Base-by-base conservation (phyloP, 345 rosid genomes). In the Pistacia atlantica region DNA sequence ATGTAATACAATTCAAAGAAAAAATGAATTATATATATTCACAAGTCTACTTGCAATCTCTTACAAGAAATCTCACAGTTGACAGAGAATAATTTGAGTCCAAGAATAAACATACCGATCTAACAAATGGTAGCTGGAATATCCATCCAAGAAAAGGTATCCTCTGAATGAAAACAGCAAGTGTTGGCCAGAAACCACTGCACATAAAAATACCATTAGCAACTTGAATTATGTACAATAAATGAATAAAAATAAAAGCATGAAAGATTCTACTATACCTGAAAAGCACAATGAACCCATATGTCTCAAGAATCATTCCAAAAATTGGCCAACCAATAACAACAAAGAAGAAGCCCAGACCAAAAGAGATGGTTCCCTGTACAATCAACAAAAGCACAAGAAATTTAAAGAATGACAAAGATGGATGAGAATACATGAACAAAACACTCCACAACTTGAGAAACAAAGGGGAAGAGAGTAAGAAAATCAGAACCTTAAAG, bases 151-250 rank as follows among this genome's bases (percentile, higher is more conserved):
- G 89, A 77, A 96, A 65, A 55, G 99, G 99, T 85, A 96, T 96
- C 93, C 79, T 93, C 85, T 93, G 97, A 58, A 92, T 71, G 71
- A 96, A 93, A 60, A 93, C 95, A 25, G 98, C 85, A 22, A 96
- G 88, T 51, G 99, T 96, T 7, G 98, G 98, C 98, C 99, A 96
- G 88, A 96, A 93, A 67, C 98, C 99, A 87, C 98, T 96, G 88
- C 82, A 80, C 55, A 76, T 5, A 37, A 75, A 65, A 57, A 42
- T 65, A 66, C 67, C 28, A 70, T 84, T 74, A 84, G 77, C 61
- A 78, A 77, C 80, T 73, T 68, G 46, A 68, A 54, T 75, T 0
- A 38, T 33, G 42, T 20, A 5, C 18, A 60, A 52, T 17, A 20
- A 58, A 65, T 70, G 37, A 16, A 54, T 28, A 22, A 56, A 18